phyloP scores from a whole-genome alignment of 345 rosid species.

The Citrus sp. region DNA sequence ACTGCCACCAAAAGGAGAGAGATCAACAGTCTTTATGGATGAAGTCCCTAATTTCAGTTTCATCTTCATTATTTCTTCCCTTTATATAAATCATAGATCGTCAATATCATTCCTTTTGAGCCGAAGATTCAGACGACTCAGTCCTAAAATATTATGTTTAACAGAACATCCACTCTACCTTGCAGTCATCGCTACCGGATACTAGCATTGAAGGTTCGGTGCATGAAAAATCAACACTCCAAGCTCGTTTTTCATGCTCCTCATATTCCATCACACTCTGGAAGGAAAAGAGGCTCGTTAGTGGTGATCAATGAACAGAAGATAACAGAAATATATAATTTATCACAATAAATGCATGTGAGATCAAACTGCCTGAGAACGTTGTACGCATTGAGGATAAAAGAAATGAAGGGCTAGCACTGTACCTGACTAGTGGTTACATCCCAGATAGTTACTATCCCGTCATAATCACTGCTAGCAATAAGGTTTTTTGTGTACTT shows the following conservation, averaged over 20 bases:
- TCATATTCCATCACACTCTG: constrained; percentile 66
- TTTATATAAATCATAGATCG: not conserved
- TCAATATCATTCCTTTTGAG: not conserved
- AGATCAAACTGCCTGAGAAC: not conserved
- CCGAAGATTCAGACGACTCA: not conserved
- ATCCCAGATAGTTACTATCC: constrained; percentile 61
- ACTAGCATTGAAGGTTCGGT: constrained; percentile 61
- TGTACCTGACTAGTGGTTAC: constrained; percentile 51
- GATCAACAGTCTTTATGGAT: not conserved
- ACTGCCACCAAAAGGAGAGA: not conserved
- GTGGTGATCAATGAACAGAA: not conserved
- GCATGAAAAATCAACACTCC: constrained; percentile 67
- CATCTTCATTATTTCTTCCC: not conserved
- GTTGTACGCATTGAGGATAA: not conserved
- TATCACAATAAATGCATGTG: not conserved
- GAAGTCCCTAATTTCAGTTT: not conserved
- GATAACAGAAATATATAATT: not conserved
- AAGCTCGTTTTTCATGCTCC: constrained; percentile 63
- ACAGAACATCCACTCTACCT: constrained; percentile 33
- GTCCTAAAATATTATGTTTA: not conserved
- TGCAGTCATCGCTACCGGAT: constrained; percentile 62
- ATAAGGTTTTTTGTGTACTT: constrained; percentile 53
- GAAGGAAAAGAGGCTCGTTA: not conserved
- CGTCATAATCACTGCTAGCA: constrained; percentile 69
- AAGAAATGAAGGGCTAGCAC: not conserved